Evolutionary conservation across 2,329 filamentous ascomycete species (phyloP).

Genomic region (Beauveria sp.): DNA sequence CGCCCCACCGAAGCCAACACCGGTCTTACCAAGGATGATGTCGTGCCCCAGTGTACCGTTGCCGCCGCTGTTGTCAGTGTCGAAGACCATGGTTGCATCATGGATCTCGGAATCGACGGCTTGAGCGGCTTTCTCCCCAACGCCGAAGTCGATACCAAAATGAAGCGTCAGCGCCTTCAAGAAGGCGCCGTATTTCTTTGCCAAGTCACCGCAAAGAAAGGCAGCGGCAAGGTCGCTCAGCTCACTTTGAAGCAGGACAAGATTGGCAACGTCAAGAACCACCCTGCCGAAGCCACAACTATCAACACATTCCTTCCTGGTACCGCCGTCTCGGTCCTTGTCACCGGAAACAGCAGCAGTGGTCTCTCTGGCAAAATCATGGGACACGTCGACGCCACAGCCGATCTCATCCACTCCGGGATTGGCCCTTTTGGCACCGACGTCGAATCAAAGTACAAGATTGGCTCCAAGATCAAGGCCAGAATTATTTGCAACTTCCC

Average conservation of each 20-base stretch:
- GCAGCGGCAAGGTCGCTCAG: constrained; percentile 72
- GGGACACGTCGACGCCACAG: constrained; percentile 83
- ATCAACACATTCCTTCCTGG: constrained; percentile 88
- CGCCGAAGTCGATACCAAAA: constrained; percentile 64
- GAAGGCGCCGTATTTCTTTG: constrained; percentile 82
- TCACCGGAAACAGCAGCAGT: constrained; percentile 64
- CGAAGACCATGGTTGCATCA: constrained; percentile 92
- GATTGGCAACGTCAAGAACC: constrained; percentile 57
- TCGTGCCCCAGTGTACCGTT: constrained; percentile 68
- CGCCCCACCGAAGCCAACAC: constrained; percentile 72
- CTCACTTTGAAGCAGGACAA: constrained; percentile 68
- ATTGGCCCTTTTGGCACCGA: constrained; percentile 61
- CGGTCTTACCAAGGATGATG: constrained; percentile 62
- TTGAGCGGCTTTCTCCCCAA: constrained; percentile 78
- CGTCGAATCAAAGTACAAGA: constrained; percentile 69
- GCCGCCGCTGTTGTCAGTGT: constrained; percentile 85
- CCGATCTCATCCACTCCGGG: constrained; percentile 84
- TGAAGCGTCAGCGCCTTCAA: constrained; percentile 61
- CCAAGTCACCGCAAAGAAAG: constrained; percentile 67
- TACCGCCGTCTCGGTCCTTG: constrained; percentile 76
- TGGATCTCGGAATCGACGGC: constrained; percentile 75
- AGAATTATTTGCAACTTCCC: constrained; percentile 86
- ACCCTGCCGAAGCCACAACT: constrained; percentile 69
- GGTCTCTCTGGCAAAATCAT: constrained; percentile 88
- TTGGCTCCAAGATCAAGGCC: constrained; percentile 76